Evolutionary conservation across 176 grass and related monocot genomes (phyloP).

Genomic region (Bothriochloa decipiens): DNA sequence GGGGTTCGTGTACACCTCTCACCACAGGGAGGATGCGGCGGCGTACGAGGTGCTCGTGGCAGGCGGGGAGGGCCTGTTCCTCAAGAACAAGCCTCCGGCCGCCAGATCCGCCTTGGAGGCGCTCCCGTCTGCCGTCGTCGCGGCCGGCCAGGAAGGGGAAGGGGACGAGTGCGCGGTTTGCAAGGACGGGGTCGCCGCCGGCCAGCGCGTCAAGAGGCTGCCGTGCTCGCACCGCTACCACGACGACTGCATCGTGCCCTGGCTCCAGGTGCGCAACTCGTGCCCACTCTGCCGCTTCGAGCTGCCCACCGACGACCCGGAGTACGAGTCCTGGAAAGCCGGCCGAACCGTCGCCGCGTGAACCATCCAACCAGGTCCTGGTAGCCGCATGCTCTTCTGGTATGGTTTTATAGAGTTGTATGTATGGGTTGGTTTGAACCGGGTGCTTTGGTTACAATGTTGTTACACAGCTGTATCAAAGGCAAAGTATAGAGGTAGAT

Average conservation of each 20-base stretch:
- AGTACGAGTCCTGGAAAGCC: constrained; percentile 78
- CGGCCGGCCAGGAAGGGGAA: constrained; percentile 44
- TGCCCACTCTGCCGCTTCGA: constrained; percentile 95
- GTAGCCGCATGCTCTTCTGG: not conserved
- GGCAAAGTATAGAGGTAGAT: constrained; percentile 41
- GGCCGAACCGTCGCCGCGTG: not conserved
- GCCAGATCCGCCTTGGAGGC: constrained; percentile 58
- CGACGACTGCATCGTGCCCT: constrained; percentile 84
- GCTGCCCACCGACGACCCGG: constrained; percentile 78
- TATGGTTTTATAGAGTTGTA: constrained; percentile 37
- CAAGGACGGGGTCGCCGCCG: constrained; percentile 58
- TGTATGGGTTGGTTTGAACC: constrained; percentile 32
- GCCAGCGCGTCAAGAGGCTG: constrained; percentile 65
- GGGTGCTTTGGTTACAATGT: not conserved
- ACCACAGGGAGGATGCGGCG: constrained; percentile 35
- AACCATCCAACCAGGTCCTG: constrained; percentile 13
- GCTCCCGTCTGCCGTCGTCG: constrained; percentile 50
- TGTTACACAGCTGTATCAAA: constrained; percentile 31
- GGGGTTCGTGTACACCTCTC: constrained; percentile 75
- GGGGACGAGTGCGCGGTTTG: constrained; percentile 79
- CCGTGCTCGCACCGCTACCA: constrained; percentile 87
- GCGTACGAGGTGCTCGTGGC: constrained; percentile 61
- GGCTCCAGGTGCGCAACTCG: constrained; percentile 87
- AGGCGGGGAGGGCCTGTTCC: constrained; percentile 59
- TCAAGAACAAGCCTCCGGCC: constrained; percentile 59